Evolutionary conservation across 768 basidiomycete species (phyloP).

Genomic region (Russula dissimulans): DNA sequence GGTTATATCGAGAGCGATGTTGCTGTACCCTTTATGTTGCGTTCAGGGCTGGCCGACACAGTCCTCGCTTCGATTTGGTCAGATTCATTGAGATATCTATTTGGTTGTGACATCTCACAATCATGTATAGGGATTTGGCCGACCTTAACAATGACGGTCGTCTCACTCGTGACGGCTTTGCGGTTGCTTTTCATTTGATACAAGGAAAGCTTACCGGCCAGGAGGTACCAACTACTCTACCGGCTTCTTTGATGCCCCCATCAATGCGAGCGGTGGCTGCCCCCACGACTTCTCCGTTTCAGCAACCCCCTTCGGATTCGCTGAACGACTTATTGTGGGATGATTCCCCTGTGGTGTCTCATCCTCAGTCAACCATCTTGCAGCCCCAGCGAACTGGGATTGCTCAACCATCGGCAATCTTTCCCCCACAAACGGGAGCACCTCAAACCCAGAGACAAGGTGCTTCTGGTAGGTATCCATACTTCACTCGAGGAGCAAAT

Average conservation of each 20-base stretch:
- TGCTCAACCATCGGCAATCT: neutral
- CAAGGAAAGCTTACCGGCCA: conserved; percentile 74
- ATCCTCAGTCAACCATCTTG: conserved; percentile 30
- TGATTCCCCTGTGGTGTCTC: conserved; percentile 29
- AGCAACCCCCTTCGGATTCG: conserved; percentile 29
- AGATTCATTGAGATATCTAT: conserved; percentile 24
- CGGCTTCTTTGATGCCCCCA: conserved; percentile 71
- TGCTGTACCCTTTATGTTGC: conserved; percentile 92
- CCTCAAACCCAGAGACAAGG: conserved; percentile 29
- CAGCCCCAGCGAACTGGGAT: conserved; percentile 13
- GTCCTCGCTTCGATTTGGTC: conserved; percentile 89
- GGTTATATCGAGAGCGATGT: conserved; percentile 89
- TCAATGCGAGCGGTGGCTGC: conserved; percentile 48
- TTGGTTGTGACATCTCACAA: neutral
- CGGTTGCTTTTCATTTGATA: conserved; percentile 91
- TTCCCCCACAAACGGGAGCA: conserved; percentile 8
- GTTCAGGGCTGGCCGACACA: conserved; percentile 75
- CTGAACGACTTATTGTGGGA: conserved; percentile 42
- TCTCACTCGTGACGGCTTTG: conserved; percentile 86
- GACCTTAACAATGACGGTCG: conserved; percentile 84
- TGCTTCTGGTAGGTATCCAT: conserved; percentile 36
- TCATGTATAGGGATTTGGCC: conserved; percentile 69
- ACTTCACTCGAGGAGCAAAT: conserved; percentile 21
- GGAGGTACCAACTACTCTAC: conserved; percentile 64
- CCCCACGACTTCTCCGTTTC: conserved; percentile 31